phyloP scores from a whole-genome alignment of 768 basidiomycete genomes.

The Leccinellum albellum region DNA sequence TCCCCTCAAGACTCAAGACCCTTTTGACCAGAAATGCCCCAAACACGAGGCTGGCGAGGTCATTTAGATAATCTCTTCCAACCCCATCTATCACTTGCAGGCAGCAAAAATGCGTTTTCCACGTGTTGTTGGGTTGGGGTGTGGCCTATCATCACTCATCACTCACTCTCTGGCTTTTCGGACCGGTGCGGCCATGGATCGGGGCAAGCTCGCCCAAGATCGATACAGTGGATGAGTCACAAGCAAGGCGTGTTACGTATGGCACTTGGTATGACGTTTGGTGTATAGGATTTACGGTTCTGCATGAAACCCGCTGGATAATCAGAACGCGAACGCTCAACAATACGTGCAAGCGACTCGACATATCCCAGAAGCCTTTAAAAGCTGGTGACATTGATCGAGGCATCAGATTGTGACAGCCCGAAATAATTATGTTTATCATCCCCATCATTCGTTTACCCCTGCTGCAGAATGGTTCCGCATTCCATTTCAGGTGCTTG shows the following conservation, averaged over 20 bases:
- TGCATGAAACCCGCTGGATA: background rate
- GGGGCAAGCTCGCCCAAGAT: background rate
- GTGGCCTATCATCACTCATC: conserved; percentile 1
- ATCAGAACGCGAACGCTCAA: background rate
- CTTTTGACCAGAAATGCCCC: conserved; percentile 17
- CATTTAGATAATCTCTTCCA: conserved; percentile 27
- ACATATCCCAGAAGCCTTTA: background rate
- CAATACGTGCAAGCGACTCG: background rate
- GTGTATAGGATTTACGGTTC: background rate
- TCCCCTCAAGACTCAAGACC: conserved; percentile 10
- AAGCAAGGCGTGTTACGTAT: background rate
- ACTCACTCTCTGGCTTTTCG: background rate
- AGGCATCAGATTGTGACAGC: background rate
- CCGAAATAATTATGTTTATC: background rate
- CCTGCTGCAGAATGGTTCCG: background rate
- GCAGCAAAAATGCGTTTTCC: conserved; percentile 20
- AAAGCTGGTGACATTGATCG: background rate
- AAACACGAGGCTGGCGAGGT: conserved; percentile 25
- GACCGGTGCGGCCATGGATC: conserved; percentile 14
- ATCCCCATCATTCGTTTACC: background rate
- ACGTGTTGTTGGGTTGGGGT: conserved; percentile 15
- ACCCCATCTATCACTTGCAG: conserved; percentile 14
- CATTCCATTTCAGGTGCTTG: background rate
- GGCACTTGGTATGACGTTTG: background rate
- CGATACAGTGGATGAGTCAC: background rate